A percentile compares a stretch with the other conserved stretches of the same genome.
Conservation (phyloP, 768 basidiomycete genomes). For the Sistotremastrum niveocremeum region DNA sequence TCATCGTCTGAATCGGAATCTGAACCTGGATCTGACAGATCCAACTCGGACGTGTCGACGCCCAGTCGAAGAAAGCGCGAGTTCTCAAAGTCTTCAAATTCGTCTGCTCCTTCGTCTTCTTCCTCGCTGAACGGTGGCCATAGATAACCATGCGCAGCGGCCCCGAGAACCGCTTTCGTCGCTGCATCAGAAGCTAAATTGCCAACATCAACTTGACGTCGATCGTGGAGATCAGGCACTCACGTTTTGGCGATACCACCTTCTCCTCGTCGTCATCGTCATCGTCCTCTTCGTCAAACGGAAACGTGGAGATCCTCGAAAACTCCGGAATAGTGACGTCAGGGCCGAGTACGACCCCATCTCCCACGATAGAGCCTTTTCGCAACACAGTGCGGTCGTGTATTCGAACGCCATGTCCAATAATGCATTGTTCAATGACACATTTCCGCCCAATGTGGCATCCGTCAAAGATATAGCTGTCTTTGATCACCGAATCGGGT, state of each 20-base stretch:
- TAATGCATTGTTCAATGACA: constrained; percentile 62
- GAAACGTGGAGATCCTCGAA: constrained; percentile 53
- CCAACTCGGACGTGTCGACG: constrained; percentile 49
- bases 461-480: constrained; percentile 78
- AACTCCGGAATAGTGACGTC: constrained; percentile 52
- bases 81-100: constrained; percentile 44
- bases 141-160: constrained; percentile 60
- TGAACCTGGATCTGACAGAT: constrained; percentile 45
- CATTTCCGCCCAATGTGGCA: constrained; percentile 58
- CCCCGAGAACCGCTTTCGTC: constrained; percentile 40
- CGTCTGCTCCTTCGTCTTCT: constrained; percentile 42
- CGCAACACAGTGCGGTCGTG: constrained; percentile 53
- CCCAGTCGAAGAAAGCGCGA: constrained; percentile 65
- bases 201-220: neutral
- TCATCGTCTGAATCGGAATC: constrained; percentile 22
- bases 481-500: constrained; percentile 46
- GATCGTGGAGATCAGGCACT: neutral
- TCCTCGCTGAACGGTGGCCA: constrained; percentile 68
- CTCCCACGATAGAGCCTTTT: constrained; percentile 68
- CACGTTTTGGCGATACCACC: constrained; percentile 4
- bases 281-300: constrained; percentile 17
- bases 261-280: constrained; percentile 24
- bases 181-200: constrained; percentile 36
- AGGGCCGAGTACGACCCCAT: constrained; percentile 71
- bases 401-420: constrained; percentile 67